Base-by-base conservation (phyloP, 108 stramenopile species). In the Stephanodiscus triporus region DNA sequence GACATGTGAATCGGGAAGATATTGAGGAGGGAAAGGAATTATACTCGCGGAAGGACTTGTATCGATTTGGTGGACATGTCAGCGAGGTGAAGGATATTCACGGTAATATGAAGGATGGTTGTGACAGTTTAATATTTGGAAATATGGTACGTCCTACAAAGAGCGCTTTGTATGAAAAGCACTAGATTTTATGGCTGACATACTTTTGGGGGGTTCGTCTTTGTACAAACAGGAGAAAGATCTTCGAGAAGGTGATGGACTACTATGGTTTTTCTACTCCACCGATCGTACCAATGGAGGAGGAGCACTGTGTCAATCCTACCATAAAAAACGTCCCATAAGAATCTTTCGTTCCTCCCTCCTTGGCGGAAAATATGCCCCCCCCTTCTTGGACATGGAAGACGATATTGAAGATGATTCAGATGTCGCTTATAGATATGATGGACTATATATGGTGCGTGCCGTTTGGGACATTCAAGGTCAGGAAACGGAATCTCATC, bases 61-160 rank as follows among this genome's bases (percentile, higher is more conserved):
- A 74, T 20, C 26, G 32, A 7, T 66, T 67, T 48, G 78, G 78
- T 63, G 82, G 73, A 24, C 82, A 83, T 65, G 40, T 47, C 55
- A 37, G 68, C 48, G 75, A 84, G 42, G 19, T 63, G 53, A 80
- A 80, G 30, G 83, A 85, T 69, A 75, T 88, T 45, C 85, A 85
- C 68, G 87, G 87, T 19, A 81, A 69, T 66, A 72, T 73, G 66
- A 72, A 75, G 59, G 63, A 70, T 23, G 87, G 87, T 0, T 83
- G 78, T 23, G 85, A 88, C 70, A 83, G 82, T 48, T 73, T 88
- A 42, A 77, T 84, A 23, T n/a, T 85, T 43, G 72, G 78, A 16
- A 76, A 80, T 59, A 69, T 85, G 78, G 61, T 68, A 64, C 49
- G 73, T 82, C n/a, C 30, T 49, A 19, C n/a, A 7, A 3, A 29